These are phyloP conservation scores for Calocera viscosa DNA, from an alignment of 768 basidiomycete genomes.

Conservation along the genomic window DNA sequence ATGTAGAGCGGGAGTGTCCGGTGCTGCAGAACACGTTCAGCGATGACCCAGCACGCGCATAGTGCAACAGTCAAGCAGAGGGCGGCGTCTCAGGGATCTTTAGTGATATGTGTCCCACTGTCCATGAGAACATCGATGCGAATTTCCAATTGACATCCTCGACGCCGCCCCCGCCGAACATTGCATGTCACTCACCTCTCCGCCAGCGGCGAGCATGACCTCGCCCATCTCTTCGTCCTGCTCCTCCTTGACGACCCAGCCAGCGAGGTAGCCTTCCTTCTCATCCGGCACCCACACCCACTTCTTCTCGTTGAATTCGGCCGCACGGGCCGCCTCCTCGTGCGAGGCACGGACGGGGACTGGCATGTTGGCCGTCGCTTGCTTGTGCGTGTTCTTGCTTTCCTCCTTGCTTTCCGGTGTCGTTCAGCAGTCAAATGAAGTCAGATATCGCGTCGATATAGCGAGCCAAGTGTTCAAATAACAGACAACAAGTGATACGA, in stretches of 20 bases:
- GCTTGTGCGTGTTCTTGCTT: no score
- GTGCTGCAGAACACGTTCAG: conserved; percentile 32
- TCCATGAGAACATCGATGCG: conserved; percentile 12
- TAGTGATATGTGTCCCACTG: not conserved
- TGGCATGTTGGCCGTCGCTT: not conserved
- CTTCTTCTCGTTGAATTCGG: conserved; percentile 94
- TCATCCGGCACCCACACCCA: conserved; percentile 98
- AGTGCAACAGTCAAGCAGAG: conserved; percentile 1
- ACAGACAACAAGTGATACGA: not conserved
- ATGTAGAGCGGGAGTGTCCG: conserved; percentile 63
- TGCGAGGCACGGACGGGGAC: conserved; percentile 5
- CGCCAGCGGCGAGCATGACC: conserved; percentile 71
- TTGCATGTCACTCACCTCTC: conserved; percentile 46
- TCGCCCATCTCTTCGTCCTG: conserved; percentile 53
- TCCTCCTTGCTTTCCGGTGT: no score
- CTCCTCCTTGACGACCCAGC: conserved; percentile 83
- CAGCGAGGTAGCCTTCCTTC: conserved; percentile 83
- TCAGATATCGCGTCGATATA: not conserved
- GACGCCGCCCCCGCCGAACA: conserved; percentile 10
- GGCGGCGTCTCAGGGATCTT: not conserved
- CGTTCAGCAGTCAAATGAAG: not conserved
- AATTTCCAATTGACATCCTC: conserved; percentile 3
- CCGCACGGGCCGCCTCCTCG: conserved; percentile 62
- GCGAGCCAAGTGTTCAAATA: not conserved
- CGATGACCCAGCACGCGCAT: not conserved